Evolutionary conservation across 2,329 filamentous ascomycete genomes (phyloP), one percentile per base, ranked within the genome.

Genomic region (Coleophoma cylindrospora): DNA sequence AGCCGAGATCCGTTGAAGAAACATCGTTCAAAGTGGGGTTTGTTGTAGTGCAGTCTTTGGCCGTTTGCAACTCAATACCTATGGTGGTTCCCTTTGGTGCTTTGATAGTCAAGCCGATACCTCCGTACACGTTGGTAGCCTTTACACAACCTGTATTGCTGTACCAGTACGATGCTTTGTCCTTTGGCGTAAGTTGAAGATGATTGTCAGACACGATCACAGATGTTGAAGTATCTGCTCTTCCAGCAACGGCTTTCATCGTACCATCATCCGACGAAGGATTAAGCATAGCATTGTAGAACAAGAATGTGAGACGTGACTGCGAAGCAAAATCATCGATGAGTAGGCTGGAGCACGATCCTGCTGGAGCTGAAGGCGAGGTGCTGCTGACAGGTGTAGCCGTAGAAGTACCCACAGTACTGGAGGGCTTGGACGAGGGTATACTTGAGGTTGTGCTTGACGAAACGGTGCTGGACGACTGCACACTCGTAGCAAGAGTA

Each of bases 241-340:
- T 52, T 1, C 37, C 52, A 15, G 50, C 15, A 15, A 64, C 54
- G 5, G 60, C 40, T 21, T 45, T 47, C 76, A 83, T 81, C 7
- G 75, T 76, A 2, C 66, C 74, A 61, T 83, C 80, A 54, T 81
- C 77, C 34, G 77, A 80, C 6, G 75, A 75, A 4, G 80, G 70
- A 54, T 76, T 67, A 2, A 76, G 66, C 66, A 83, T 68, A 36
- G 80, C 71, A 59, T 84, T 84, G 68, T 83, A 83, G 58, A 70
- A 77, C 14, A 84, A 65, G 64, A 84, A 84, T 1, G 76, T 80
- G 47, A 83, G 64, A 32, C 80, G 77, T 6, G 80, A 83, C 61
- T 84, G 80, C 9, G 80, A 83, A 48, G 71, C 71, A 73, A 77
- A 84, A 66, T 84, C 80, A 54, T 84, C 80, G 48, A 83, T 70